Percentiles rank a stretch among this genome's conserved stretches.
Evolutionary conservation across 2,329 filamentous ascomycete genomes (phyloP).

Genomic region (Fusarium setosum): DNA sequence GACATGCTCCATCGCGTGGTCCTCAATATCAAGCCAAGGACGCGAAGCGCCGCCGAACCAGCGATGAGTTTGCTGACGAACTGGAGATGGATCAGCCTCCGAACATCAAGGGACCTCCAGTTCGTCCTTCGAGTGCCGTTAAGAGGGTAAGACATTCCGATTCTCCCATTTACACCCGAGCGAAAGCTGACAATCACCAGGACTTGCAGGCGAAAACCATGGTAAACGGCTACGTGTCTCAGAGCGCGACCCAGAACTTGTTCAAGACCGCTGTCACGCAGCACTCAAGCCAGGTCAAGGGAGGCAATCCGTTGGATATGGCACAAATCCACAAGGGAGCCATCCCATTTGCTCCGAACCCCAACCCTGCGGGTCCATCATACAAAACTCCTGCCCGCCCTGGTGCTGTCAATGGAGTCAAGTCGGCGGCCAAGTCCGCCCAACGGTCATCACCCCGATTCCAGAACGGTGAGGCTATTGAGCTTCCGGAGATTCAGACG

Average conservation of each 20-base stretch:
- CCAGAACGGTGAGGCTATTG: constrained; percentile 88
- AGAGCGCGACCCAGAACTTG: constrained; percentile 64
- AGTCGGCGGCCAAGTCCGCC: constrained; percentile 70
- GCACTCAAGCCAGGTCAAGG: constrained; percentile 72
- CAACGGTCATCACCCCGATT: constrained; percentile 83
- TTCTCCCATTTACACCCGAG: not conserved
- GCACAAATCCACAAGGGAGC: constrained; percentile 88
- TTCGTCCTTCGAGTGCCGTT: constrained; percentile 78
- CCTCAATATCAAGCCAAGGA: constrained; percentile 77
- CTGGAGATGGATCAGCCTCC: constrained; percentile 67
- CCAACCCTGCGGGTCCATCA: constrained; percentile 64
- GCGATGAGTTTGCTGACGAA: constrained; percentile 76
- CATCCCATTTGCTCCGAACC: constrained; percentile 86
- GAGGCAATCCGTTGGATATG: constrained; percentile 81
- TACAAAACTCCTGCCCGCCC: constrained; percentile 78
- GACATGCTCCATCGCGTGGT: constrained; percentile 58
- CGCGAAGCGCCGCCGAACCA: constrained; percentile 82
- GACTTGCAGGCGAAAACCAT: constrained; percentile 71
- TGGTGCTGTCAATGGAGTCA: constrained; percentile 53
- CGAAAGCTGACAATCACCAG: constrained; percentile 56
- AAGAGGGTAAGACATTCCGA: constrained; percentile 70
- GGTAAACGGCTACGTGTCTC: constrained; percentile 70
- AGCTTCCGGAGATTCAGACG: constrained; percentile 93
- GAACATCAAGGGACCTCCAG: constrained; percentile 82
- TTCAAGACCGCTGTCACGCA: constrained; percentile 77